A percentile compares a stretch with the other conserved stretches of the same genome.
Conservation (phyloP, 2,329 filamentous ascomycete species). For the Phialocephala sp. region DNA sequence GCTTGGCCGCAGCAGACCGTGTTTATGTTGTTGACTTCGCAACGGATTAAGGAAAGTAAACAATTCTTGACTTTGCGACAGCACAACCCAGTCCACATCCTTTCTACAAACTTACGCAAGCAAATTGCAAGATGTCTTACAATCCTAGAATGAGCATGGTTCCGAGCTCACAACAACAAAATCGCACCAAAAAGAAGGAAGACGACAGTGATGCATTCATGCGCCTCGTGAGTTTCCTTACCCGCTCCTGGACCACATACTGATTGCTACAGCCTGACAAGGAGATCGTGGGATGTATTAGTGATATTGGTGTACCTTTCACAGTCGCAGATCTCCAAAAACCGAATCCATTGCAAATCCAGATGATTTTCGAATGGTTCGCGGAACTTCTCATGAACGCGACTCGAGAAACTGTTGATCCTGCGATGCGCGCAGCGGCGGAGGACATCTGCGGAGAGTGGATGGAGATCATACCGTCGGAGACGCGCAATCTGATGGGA, state of each 20-base stretch:
- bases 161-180: slow-evolving; percentile 52
- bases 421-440: slow-evolving; percentile 90
- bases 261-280: slow-evolving; percentile 53
- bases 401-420: slow-evolving; percentile 90
- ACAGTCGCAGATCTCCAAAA: slow-evolving; percentile 87
- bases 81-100: slow-evolving; percentile 14
- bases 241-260: slow-evolving; percentile 19
- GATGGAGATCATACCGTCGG: slow-evolving; percentile 80
- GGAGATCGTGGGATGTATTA: slow-evolving; percentile 97
- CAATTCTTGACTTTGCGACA: slow-evolving; percentile 6
- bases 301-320: slow-evolving; percentile 92
- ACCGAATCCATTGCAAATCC: slow-evolving; percentile 91
- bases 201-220: slow-evolving; percentile 63
- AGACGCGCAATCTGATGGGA: slow-evolving; percentile 93
- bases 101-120: slow-evolving; percentile 12
- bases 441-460: slow-evolving; percentile 87
- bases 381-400: slow-evolving; percentile 92
- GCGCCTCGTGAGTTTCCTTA: slow-evolving; percentile 53
- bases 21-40: slow-evolving; percentile 13
- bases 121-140: slow-evolving; percentile 50
- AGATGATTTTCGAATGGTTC: slow-evolving; percentile 98
- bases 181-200: slow-evolving; percentile 58
- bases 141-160: slow-evolving; percentile 58
- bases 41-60: slow-evolving; percentile 18
- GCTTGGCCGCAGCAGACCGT: neutral